These are phyloP conservation scores for Salix viminalis DNA, from an alignment of 345 rosid genomes.

Conservation along the genomic window DNA sequence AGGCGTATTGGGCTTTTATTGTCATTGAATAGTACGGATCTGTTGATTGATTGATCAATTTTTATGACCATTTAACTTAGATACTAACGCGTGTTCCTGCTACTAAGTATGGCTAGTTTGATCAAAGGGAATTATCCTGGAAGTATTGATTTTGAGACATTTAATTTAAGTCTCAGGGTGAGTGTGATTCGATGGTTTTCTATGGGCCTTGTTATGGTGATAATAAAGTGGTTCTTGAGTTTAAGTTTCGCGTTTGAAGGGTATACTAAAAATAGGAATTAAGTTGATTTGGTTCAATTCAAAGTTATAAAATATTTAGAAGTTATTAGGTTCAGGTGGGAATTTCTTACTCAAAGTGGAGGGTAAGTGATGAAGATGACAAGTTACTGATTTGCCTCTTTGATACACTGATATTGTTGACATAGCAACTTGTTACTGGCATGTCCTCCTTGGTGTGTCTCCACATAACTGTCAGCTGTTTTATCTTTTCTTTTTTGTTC, in stretches of 20 bases:
- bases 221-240: background rate
- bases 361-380: background rate
- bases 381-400: background rate
- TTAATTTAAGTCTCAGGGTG: background rate
- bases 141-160: background rate
- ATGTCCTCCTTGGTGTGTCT: background rate
- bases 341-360: background rate
- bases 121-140: background rate
- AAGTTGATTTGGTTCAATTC: background rate
- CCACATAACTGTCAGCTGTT: background rate
- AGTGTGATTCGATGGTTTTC: background rate
- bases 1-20: background rate
- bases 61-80: background rate
- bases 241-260: background rate
- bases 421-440: background rate
- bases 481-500: constrained; percentile 1
- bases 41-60: background rate
- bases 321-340: background rate
- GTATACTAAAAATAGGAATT: background rate
- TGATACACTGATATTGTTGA: background rate
- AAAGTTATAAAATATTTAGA: background rate
- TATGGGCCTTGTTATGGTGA: background rate
- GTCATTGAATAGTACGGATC: background rate
- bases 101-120: background rate
- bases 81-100: background rate